These are phyloP conservation scores for Aureobasidium sp. DNA, from an alignment of 2,329 filamentous ascomycete genomes.

Conservation along the genomic window DNA sequence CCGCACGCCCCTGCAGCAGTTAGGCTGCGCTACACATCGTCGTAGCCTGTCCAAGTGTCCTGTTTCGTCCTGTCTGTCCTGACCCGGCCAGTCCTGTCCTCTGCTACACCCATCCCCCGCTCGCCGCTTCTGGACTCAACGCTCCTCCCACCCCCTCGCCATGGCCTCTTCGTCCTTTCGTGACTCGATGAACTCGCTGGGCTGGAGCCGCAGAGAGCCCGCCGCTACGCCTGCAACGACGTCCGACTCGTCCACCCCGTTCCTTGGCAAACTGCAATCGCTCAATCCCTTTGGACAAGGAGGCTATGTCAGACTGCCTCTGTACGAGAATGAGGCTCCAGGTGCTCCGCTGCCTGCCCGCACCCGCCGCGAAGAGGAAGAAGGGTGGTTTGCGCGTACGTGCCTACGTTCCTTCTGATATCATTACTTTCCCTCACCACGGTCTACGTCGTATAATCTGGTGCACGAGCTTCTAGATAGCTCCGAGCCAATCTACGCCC, in stretches of 20 bases:
- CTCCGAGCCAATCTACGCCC: conserved; percentile 8
- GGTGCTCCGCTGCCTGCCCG: conserved; percentile 82
- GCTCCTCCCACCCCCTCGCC: not conserved
- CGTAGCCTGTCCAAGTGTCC: conserved; percentile 5
- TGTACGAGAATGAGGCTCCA: conserved; percentile 63
- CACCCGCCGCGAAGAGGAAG: conserved; percentile 83
- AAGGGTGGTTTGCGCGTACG: conserved; percentile 94
- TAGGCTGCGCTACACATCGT: not conserved
- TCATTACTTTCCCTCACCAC: conserved; percentile 16
- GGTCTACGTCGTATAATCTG: conserved; percentile 7
- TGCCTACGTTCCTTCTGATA: conserved; percentile 26
- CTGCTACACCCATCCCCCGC: not conserved
- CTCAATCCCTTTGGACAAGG: conserved; percentile 80
- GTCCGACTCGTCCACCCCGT: conserved; percentile 61
- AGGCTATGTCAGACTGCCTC: conserved; percentile 87
- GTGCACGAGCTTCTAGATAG: conserved; percentile 11
- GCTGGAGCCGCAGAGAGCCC: conserved; percentile 80
- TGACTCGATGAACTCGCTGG: conserved; percentile 89
- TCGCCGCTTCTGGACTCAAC: not conserved
- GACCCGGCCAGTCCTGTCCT: not conserved
- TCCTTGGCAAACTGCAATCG: conserved; percentile 74
- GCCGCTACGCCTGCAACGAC: conserved; percentile 68
- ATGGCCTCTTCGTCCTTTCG: conserved; percentile 90
- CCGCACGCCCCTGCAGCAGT: conserved; percentile 14
- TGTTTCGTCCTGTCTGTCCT: conserved; percentile 1